Evolutionary conservation across 2,329 filamentous ascomycete species (phyloP).

Genomic region (Aspergillus niger): DNA sequence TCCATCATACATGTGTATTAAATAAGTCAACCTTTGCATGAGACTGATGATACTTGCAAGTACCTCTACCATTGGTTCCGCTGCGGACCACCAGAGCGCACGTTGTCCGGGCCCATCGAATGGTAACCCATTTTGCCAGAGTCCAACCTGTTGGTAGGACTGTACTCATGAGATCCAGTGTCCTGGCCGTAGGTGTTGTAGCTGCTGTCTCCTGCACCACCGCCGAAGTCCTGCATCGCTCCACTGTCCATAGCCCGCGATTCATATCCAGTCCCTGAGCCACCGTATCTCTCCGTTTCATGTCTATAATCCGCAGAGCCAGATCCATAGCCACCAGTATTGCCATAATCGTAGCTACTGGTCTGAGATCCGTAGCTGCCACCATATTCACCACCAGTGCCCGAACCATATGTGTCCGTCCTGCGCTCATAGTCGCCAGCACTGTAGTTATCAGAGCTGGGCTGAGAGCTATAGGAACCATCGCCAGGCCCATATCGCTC

Average conservation of each 20-base stretch:
- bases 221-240: constrained; percentile 7
- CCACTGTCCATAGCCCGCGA: background rate
- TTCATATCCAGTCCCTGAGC: background rate
- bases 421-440: constrained; percentile 40
- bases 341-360: constrained; percentile 1
- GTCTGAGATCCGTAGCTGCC: constrained; percentile 6
- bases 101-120: constrained; percentile 12
- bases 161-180: constrained; percentile 9
- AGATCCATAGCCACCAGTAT: background rate
- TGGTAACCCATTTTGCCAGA: constrained; percentile 9
- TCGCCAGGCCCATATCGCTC: constrained; percentile 48
- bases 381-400: background rate
- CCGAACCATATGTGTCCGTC: constrained; percentile 16
- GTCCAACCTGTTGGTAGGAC: constrained; percentile 12
- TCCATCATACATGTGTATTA: background rate
- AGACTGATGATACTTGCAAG: background rate
- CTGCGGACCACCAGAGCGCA: constrained; percentile 14
- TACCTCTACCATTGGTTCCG: constrained; percentile 15
- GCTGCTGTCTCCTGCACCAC: constrained; percentile 16
- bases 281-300: background rate
- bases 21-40: background rate
- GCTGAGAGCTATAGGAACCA: constrained; percentile 34
- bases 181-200: constrained; percentile 12
- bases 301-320: background rate
- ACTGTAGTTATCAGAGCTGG: constrained; percentile 14